Evolutionary conservation across 352 stramenopile genomes (phyloP), one percentile per base, ranked within the genome.

Genomic region (Phytophthora citrophthora): DNA sequence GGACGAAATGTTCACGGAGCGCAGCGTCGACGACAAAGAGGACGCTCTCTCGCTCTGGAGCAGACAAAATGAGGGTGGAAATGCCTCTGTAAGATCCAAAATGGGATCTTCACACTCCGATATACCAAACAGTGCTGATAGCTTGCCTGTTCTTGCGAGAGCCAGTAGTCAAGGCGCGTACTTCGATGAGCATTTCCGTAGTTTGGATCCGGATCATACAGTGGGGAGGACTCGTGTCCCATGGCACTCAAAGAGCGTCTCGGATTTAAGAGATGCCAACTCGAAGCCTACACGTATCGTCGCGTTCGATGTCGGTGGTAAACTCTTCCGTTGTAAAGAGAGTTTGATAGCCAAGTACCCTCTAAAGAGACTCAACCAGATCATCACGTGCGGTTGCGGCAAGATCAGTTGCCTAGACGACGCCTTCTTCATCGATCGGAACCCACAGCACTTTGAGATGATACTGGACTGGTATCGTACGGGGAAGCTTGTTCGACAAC

Each of bases 391-490:
- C 40, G 71, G 76, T 6, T 91, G 80, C 36, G 80, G 64, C 20
- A 77, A 70, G 44, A 81, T 54, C 57, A 71, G 47, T 58, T 87
- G 63, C 49, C 52, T 65, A 34, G 68, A 64, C 20, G 69, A 79
- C 18, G 81, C 80, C 8, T 86, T 88, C 62, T 91, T 83, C 41
- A 86, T 93, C 34, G 82, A 93, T 52, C 79, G 85, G 29, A 93
- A 90, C 50, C 80, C 85, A 16, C 70, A 78, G 34, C 72, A 89
- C 43, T 93, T 93, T 54, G 78, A 87, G 38, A 68, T 86, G 56
- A 79, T 93, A 24, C 64, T 93, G 18, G 85, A 93, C 52, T 93
- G 80, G 80, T 93, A 93, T 54, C 78, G 82, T 27, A 89, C 79
- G 2, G 80, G 72, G 0, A 84, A 76, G 32, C 67, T 78, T 9